Base-by-base conservation (phyloP, 1,139 yeast genomes). In the Protomyces arabidopsidicola region DNA sequence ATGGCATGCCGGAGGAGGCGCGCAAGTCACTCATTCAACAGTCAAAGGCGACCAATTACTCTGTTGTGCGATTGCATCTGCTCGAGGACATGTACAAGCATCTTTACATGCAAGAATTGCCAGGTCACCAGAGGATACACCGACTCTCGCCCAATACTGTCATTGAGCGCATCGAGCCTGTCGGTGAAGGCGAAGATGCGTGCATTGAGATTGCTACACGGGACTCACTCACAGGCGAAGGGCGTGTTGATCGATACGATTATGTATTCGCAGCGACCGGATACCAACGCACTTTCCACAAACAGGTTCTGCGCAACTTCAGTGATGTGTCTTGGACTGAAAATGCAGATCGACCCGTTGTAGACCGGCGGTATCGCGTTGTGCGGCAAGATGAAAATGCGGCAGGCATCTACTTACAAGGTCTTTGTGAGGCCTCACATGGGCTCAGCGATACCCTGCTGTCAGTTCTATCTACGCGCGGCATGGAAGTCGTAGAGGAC, bases 381-480 rank as follows among this genome's bases (percentile, higher is more conserved):
- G 27, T 52, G 52, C 62, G 68, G 12, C 59, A 55, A 3, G 63
- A 55, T 9, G 59, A 45, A 8, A 36, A 55, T 27, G 36, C 22
- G 24, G 66, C 67, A 4, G 68, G 69, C 2, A 54, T 69, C 6
- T 69, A 70, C 67, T 34, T 69, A 3, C 71, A 68, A 42, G 71
- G 71, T 5, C 61, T 63, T 4, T 65, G 68, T 50, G 70, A 69
- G 57, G 52, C 48, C 18, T 66, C 69, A 3, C 70, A 69, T 42
- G 71, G 71, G 5, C 56, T 69, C 45, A 68, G 70, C 36, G 71
- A 69, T 57, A 61, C 71, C 4, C 60, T 69, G 18, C 62, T 69
- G 8, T 68, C 70, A 3, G 68, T 69, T 10, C 42, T 69, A 60
- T 65, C 70, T 14, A 59, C 68, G 2, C 55, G 71, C 36, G 69